phyloP scores from a whole-genome alignment of 495 filamentous ascomycete genomes.

The Aspergillus homomorphus region DNA sequence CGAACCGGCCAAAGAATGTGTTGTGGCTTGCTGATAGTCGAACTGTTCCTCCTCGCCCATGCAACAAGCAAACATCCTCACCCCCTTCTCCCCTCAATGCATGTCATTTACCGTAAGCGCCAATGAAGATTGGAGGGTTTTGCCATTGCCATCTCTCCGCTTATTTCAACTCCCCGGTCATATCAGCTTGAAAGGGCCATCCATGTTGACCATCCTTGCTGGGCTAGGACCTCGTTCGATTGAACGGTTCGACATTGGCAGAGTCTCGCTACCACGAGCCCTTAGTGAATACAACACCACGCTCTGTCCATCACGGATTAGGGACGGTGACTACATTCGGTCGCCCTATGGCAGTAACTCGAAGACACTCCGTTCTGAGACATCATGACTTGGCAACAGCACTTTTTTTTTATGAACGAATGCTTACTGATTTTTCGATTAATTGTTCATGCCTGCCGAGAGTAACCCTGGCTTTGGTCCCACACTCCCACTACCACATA shows the following conservation, averaged over 20 bases:
- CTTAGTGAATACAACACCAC: not conserved
- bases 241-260: not conserved
- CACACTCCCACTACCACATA: not conserved
- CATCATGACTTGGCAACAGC: constrained; percentile 2
- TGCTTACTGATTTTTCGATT: not conserved
- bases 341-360: not conserved
- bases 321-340: not conserved
- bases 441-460: not conserved
- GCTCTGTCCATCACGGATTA: not conserved
- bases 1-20: constrained; percentile 16
- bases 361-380: not conserved
- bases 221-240: not conserved
- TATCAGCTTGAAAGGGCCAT: not conserved
- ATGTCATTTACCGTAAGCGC: constrained; percentile 16
- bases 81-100: constrained; percentile 7
- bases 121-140: not conserved
- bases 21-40: constrained; percentile 20
- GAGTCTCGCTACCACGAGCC: not conserved
- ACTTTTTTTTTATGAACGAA: not conserved
- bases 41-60: constrained; percentile 7
- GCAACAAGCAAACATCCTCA: constrained; percentile 11
- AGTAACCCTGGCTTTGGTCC: not conserved
- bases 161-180: not conserved
- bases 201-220: not conserved
- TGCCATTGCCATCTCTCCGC: no score